Percentiles rank a stretch among this genome's conserved stretches.
These are phyloP conservation scores for Podaxis sp. DNA, from an alignment of 768 basidiomycete species.

Conservation along the genomic window DNA sequence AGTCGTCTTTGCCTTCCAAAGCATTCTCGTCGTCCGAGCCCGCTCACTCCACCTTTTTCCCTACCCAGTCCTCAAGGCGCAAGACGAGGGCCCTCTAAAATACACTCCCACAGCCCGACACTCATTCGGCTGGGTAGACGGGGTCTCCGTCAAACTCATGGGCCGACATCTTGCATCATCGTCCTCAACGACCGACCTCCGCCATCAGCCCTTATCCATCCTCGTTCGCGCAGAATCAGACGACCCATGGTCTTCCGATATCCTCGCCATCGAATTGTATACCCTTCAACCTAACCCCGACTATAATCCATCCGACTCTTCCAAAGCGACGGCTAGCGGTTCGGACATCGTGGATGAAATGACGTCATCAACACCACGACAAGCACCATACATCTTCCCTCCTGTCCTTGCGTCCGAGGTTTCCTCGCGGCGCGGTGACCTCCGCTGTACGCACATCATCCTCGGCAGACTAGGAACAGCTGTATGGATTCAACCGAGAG, in stretches of 20 bases:
- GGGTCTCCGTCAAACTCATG: constrained; percentile 38
- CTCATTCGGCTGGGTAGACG: constrained; percentile 71
- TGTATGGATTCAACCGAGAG: constrained; percentile 59
- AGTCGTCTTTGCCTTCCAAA: constrained; percentile 43
- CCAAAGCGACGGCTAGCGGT: neutral
- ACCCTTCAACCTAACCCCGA: constrained; percentile 37
- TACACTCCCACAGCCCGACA: constrained; percentile 40
- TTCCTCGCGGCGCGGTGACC: constrained; percentile 43
- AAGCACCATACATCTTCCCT: constrained; percentile 44
- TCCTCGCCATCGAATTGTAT: constrained; percentile 52
- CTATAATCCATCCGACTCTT: constrained; percentile 14
- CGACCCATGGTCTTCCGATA: constrained; percentile 56
- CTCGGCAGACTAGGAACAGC: constrained; percentile 59
- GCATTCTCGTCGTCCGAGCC: constrained; percentile 57
- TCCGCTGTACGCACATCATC: constrained; percentile 52
- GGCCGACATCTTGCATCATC: neutral
- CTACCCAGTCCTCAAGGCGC: constrained; percentile 35
- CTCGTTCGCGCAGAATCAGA: constrained; percentile 58
- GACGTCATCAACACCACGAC: constrained; percentile 1
- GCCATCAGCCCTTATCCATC: constrained; percentile 34
- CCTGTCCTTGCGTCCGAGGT: constrained; percentile 37
- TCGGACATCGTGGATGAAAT: neutral
- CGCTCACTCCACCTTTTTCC: constrained; percentile 57
- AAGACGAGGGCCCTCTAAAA: constrained; percentile 15
- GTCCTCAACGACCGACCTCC: neutral